phyloP scores from a whole-genome alignment of 2,329 filamentous ascomycete species.

The Xylariaceae sp. region DNA sequence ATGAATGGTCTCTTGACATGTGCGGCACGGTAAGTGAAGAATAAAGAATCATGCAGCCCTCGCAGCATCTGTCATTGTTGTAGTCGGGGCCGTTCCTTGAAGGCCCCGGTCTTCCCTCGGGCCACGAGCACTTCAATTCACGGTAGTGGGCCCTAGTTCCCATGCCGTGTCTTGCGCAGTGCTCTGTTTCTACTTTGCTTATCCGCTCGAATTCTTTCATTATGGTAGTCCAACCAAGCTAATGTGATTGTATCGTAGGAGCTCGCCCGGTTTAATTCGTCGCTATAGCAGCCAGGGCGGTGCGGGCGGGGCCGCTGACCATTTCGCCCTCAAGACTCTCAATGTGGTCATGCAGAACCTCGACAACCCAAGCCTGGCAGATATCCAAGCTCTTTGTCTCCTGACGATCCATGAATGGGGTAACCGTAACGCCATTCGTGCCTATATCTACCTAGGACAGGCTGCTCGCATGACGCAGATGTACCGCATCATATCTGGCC shows the following conservation, averaged over 20 bases:
- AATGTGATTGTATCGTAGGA: conserved; percentile 35
- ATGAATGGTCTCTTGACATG: conserved; percentile 54
- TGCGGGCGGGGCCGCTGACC: conserved; percentile 48
- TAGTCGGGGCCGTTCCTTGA: conserved; percentile 19
- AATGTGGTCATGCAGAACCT: conserved; percentile 52
- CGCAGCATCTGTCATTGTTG: neutral
- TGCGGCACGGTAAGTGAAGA: conserved; percentile 48
- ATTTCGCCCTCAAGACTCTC: conserved; percentile 55
- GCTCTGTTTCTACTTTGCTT: conserved; percentile 9
- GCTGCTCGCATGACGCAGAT: conserved; percentile 61
- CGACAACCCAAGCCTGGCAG: conserved; percentile 54
- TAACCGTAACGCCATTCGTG: conserved; percentile 55
- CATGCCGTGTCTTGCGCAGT: conserved; percentile 17
- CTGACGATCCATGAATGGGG: conserved; percentile 61
- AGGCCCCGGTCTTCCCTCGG: conserved; percentile 16
- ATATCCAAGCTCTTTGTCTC: conserved; percentile 57
- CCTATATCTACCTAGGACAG: conserved; percentile 59
- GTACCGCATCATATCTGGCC: conserved; percentile 55
- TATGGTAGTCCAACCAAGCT: conserved; percentile 4
- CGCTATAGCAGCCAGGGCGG: conserved; percentile 49
- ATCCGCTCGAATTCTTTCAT: neutral
- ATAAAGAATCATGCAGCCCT: no score
- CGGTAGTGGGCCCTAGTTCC: conserved; percentile 16
- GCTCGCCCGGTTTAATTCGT: conserved; percentile 51
- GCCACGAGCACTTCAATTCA: conserved; percentile 17